Evolutionary conservation across 2,329 filamentous ascomycete genomes (phyloP), one percentile per base, ranked within the genome.

Genomic region (Aspergillus persii): DNA sequence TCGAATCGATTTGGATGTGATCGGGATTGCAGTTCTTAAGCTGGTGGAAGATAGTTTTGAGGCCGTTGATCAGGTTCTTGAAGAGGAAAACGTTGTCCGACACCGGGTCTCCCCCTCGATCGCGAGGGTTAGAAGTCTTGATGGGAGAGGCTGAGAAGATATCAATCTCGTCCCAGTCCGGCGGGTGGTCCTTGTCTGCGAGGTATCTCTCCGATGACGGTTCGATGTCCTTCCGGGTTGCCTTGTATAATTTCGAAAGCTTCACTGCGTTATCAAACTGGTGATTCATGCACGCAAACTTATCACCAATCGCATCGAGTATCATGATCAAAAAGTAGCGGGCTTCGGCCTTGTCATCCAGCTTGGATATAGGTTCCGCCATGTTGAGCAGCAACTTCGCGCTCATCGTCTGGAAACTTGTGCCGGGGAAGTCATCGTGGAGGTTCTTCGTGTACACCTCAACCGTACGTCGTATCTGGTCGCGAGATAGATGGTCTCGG

Each of bases 341-440:
- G 27, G 95, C 95, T 74, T 99, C 94, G 48, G 89, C 87, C 78
- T 98, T 99, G 72, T 96, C 91, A 23, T 90, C 89, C 67, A 99
- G 84, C 74, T 94, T 96, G 1, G 93, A 91, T 70, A 99, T 99
- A 73, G 92, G 96, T 70, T 99, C 96, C 0, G 94, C 95, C 92
- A 99, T 96, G 74, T 99, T 99, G 11, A 99, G 81, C 0, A 99
- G 81, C 2, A 99, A 81, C 75, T 98, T 99, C 0, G 95, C 96
- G 68, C 95, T 98, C 95, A 99, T 99, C 0, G 95, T 99, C 76
- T 99, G 96, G 72, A 99, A 99, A 75, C 94, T 99, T 0, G 96
- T 98, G 8, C 96, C 96, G 0, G 95, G 96, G 63, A 96, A 96
- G 63, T 91, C 92, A 74, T 98, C 95, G 70, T 96, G 92, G 26